phyloP scores from a whole-genome alignment of 192 early-diverging fungal genomes.

The Entomortierella chlamydospora region DNA sequence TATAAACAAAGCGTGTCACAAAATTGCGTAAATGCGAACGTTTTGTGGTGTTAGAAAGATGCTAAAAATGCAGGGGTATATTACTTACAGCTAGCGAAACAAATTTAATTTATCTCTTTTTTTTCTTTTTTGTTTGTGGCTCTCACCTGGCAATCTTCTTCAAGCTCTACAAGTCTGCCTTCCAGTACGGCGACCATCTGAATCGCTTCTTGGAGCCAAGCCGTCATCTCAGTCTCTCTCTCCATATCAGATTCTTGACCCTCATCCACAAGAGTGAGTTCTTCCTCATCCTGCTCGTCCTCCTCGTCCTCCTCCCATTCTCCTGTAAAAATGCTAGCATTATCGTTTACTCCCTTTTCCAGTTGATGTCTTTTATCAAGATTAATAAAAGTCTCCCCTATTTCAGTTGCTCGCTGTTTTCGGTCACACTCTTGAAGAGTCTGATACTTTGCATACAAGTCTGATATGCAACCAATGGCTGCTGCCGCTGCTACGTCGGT shows the following conservation, averaged over 20 bases:
- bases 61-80: not conserved
- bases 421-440: not conserved
- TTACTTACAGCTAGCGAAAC: too few relatives aligned
- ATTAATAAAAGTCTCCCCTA: not conserved
- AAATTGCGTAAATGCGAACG: not conserved
- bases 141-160: conserved; percentile 20
- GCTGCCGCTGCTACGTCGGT: not conserved
- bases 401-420: not conserved
- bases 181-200: conserved; percentile 25
- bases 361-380: not conserved
- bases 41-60: not conserved
- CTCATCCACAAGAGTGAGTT: not conserved
- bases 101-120: not conserved
- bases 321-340: not conserved
- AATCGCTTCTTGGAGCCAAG: conserved; percentile 36
- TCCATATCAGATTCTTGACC: not conserved
- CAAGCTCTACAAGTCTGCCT: conserved; percentile 25
- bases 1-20: not conserved
- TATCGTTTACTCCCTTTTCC: not conserved
- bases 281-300: not conserved
- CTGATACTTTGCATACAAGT: conserved; percentile 4
- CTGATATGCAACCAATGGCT: not conserved
- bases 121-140: not conserved
- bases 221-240: conserved; percentile 6
- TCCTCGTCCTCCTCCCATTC: not conserved